Base-by-base conservation (phyloP, 2,329 filamentous ascomycete species). In the Xylaria sp. region DNA sequence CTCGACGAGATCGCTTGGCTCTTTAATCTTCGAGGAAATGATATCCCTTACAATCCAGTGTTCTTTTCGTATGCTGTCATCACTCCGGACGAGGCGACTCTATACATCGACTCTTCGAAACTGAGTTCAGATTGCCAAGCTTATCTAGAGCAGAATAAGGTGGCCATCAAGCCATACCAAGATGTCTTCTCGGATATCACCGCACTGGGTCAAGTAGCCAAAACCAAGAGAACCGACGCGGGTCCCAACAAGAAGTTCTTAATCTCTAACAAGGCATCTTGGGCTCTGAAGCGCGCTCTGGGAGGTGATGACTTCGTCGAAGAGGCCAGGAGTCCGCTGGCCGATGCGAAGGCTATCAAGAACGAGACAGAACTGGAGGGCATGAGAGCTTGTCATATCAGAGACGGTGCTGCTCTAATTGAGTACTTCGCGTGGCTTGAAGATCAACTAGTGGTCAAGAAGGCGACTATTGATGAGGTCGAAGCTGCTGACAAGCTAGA, bases 351-450 rank as follows among this genome's bases (percentile, higher is more conserved):
- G 83, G 94, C 96, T 8, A 85, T 98, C 79, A 99, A 99, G 83
- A 99, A 98, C 75, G 89, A 93, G 65, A 90, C 88, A 0, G 96
- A 99, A 79, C 84, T 98, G 54, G 89, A 93, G 75, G 96, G 96
- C 69, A 98, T 99, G 96, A 89, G 94, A 70, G 89, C 92, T 66
- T 98, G 96, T 78, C 96, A 99, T 78, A 89, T 98, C 74, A 90
- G 96, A 72, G 96, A 99, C 77, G 96, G 96, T 56, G 94, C 94
- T 56, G 95, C 96, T 1, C 82, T 98, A 70, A 94, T 90, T 65
- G 90, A 97, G 78, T 99, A 94, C 80, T 98, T 99, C 80, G 94
- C 96, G 13, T 99, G 96, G 96, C 87, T 99, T 3, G 96, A 99
- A 80, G 89, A 98, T 75, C 91, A 98, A 77, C 84, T 99, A 28